A percentile compares a stretch with the other conserved stretches of the same genome.
phyloP scores from a whole-genome alignment of 495 filamentous ascomycete species.

The Penicillium mononematosum region DNA sequence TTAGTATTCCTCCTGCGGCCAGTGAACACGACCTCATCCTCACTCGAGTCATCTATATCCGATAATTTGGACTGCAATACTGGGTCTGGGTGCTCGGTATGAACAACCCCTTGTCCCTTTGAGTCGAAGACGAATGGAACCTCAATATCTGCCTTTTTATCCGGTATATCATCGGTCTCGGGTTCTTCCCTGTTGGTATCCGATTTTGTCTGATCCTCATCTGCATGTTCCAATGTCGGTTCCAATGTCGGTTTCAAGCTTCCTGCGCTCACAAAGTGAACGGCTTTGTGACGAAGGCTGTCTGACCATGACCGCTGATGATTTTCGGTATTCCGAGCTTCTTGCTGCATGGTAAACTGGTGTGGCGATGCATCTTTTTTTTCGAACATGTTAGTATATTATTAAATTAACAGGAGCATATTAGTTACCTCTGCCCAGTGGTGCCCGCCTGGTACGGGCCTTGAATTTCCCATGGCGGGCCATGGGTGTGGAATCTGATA shows the following conservation, averaged over 20 bases:
- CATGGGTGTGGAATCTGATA: constrained; percentile 14
- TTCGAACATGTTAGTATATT: not conserved
- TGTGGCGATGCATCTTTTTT: constrained; percentile 18
- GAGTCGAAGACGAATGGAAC: constrained; percentile 29
- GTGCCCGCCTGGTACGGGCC: constrained; percentile 21
- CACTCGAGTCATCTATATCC: constrained; percentile 32
- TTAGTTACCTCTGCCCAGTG: constrained; percentile 10
- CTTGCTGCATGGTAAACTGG: constrained; percentile 65
- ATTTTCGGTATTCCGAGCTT: constrained; percentile 72
- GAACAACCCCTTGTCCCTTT: constrained; percentile 13
- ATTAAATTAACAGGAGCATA: not conserved
- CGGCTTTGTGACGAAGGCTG: constrained; percentile 54
- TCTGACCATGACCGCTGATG: constrained; percentile 43
- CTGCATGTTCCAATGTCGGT: constrained; percentile 13
- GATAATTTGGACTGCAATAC: not conserved
- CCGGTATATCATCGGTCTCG: constrained; percentile 7
- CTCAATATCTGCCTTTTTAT: not conserved
- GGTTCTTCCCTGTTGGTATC: not conserved
- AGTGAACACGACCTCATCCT: constrained; percentile 47
- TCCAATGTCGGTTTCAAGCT: constrained; percentile 43
- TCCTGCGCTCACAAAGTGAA: constrained; percentile 75
- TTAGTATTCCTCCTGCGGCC: constrained; percentile 30
- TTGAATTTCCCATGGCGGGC: constrained; percentile 34
- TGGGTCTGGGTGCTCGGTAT: constrained; percentile 24
- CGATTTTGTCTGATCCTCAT: not conserved